Percentiles rank a stretch among this genome's conserved stretches.
Conservation (phyloP, 805 yeast species). For the Teunomyces aglyptinius region DNA sequence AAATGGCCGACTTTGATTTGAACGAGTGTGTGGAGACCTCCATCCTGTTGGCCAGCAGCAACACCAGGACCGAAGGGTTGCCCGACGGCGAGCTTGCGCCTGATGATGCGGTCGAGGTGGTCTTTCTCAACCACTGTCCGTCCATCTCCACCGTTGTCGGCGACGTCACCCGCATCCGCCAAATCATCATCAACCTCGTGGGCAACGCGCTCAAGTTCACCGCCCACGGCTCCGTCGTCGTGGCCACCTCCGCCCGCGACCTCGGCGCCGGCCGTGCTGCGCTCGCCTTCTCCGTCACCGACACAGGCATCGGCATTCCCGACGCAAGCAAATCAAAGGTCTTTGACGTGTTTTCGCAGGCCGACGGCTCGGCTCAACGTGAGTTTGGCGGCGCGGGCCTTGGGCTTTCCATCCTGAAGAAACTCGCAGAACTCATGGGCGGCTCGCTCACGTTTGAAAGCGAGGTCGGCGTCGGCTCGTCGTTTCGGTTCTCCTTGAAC, state of each 20-base stretch:
- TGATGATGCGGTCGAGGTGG: slow-evolving; percentile 28
- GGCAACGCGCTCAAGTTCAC: slow-evolving; percentile 58
- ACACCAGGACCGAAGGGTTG: slow-evolving; percentile 43
- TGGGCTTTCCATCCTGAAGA: slow-evolving; percentile 49
- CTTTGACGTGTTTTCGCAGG: slow-evolving; percentile 54
- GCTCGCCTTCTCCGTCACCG: slow-evolving; percentile 40
- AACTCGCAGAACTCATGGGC: slow-evolving; percentile 48
- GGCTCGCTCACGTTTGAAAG: slow-evolving; percentile 48
- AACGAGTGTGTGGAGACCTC: slow-evolving; percentile 48
- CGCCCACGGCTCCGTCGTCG: slow-evolving; percentile 39
- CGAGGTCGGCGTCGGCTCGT: slow-evolving; percentile 46
- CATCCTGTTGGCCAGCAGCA: slow-evolving; percentile 33
- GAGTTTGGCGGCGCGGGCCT: slow-evolving; percentile 54
- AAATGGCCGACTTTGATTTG: slow-evolving; percentile 43
- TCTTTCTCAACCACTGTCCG: slow-evolving; percentile 41
- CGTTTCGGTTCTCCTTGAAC: slow-evolving; percentile 39
- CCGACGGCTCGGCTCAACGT: slow-evolving; percentile 53
- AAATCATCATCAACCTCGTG: slow-evolving; percentile 49
- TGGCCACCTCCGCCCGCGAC: slow-evolving; percentile 31
- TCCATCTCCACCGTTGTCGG: slow-evolving; percentile 41
- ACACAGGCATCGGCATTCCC: slow-evolving; percentile 57
- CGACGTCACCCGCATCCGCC: slow-evolving; percentile 50
- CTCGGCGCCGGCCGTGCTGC: slow-evolving; percentile 33
- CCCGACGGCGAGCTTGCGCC: slow-evolving; percentile 24
- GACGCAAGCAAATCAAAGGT: slow-evolving; percentile 42